Percentiles rank a stretch among this genome's conserved stretches.
Conservation (phyloP, 1,284 basidiomycete species). For the Puccinia horiana region DNA sequence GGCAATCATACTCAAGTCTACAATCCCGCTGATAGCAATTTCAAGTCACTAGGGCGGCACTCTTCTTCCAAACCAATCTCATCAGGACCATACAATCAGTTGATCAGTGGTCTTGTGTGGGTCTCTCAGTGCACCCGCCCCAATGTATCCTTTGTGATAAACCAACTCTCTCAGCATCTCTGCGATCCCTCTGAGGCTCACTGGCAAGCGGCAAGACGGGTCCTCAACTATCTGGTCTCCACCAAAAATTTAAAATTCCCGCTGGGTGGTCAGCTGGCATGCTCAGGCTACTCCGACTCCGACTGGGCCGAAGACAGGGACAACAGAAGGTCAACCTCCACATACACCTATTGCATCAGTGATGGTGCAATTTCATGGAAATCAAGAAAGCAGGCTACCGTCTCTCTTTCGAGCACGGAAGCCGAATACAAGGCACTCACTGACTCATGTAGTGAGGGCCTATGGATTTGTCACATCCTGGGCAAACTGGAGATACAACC, state of each 20-base stretch:
- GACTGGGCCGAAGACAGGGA: conserved; percentile 11
- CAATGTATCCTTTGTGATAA: neutral
- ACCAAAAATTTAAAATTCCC: neutral
- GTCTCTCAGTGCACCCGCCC: neutral
- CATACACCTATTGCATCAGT: neutral
- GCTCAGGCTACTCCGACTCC: neutral
- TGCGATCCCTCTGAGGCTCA: neutral
- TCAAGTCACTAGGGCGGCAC: neutral
- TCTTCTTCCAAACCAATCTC: neutral
- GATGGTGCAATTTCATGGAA: conserved; percentile 12
- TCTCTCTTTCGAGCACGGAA: neutral
- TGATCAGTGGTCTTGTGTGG: neutral
- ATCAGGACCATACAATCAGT: neutral
- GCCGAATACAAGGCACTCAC: too few species aligned
- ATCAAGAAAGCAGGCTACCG: neutral
- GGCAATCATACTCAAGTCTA: neutral
- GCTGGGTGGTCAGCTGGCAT: neutral
- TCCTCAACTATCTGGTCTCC: neutral
- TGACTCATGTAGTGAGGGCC: too few species aligned
- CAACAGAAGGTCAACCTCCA: neutral
- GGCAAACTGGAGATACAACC: neutral
- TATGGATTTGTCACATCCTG: too few species aligned
- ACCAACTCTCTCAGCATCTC: neutral
- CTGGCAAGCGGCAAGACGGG: neutral
- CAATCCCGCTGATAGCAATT: neutral